Conservation (phyloP, 2,329 filamentous ascomycete species). For the Calonectria pseudoreteaudii region DNA sequence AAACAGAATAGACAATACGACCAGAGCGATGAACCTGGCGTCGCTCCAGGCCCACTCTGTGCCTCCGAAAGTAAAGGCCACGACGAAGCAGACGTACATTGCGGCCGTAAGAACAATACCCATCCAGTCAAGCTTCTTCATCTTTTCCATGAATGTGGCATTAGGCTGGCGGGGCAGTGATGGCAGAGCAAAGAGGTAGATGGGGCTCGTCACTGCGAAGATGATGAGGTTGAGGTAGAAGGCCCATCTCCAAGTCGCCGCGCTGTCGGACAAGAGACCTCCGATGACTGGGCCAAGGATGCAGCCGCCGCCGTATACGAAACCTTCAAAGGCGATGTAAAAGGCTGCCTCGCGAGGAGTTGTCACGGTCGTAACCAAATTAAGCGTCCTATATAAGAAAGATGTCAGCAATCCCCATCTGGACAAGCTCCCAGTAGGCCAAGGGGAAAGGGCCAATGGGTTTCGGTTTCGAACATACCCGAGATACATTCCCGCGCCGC, state of each 20-base stretch:
- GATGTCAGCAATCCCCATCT: not conserved
- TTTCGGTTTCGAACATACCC: slow-evolving; percentile 19
- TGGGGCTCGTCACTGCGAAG: slow-evolving; percentile 48
- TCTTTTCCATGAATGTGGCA: slow-evolving; percentile 39
- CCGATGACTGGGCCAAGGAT: slow-evolving; percentile 56
- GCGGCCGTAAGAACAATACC: slow-evolving; percentile 57
- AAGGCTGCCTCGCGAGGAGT: slow-evolving; percentile 40
- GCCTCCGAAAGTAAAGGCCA: slow-evolving; percentile 63
- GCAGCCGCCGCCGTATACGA: slow-evolving; percentile 54
- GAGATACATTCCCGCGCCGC: slow-evolving; percentile 46
- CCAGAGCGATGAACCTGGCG: slow-evolving; percentile 57
- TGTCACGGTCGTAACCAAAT: slow-evolving; percentile 21
- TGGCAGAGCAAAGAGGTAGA: slow-evolving; percentile 46
- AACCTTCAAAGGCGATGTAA: slow-evolving; percentile 42
- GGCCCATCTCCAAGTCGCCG: slow-evolving; percentile 55
- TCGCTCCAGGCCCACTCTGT: slow-evolving; percentile 59
- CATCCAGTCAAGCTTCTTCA: slow-evolving; percentile 56
- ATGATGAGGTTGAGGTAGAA: slow-evolving; percentile 67
- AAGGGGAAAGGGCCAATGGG: not conserved
- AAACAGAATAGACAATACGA: slow-evolving; percentile 55
- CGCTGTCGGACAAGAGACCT: slow-evolving; percentile 54
- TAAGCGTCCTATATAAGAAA: slow-evolving; percentile 27
- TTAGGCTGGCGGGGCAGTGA: slow-evolving; percentile 37
- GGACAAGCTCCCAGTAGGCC: no score
- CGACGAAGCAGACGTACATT: slow-evolving; percentile 53